A percentile compares a stretch with the other conserved stretches of the same genome.
Evolutionary conservation across 805 yeast genomes (phyloP).

Genomic region (Wickerhamiella cacticola): DNA sequence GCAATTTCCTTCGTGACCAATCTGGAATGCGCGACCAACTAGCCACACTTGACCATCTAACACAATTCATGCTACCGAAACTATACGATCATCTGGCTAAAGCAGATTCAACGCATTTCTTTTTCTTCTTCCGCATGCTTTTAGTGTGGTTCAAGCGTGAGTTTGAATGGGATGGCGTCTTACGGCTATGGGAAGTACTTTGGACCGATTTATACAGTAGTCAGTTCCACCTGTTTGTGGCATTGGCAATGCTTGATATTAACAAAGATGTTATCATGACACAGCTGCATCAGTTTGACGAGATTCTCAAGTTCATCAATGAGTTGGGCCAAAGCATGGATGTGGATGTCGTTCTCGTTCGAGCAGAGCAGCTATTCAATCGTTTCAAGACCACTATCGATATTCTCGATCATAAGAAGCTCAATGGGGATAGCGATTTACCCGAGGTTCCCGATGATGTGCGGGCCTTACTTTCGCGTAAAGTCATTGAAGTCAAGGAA

Average conservation of each 20-base stretch:
- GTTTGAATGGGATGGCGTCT: conserved; percentile 62
- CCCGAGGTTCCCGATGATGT: conserved; percentile 38
- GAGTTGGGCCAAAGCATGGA: conserved; percentile 71
- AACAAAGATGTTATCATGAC: conserved; percentile 66
- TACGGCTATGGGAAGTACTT: conserved; percentile 80
- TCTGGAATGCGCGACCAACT: conserved; percentile 87
- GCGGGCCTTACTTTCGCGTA: conserved; percentile 45
- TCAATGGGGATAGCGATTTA: conserved; percentile 19
- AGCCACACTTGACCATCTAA: conserved; percentile 67
- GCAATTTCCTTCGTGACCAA: conserved; percentile 84
- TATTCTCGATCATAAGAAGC: conserved; percentile 44
- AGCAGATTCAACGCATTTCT: conserved; percentile 81
- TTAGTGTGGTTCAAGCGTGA: conserved; percentile 94
- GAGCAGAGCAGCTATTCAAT: conserved; percentile 73
- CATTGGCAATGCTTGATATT: conserved; percentile 79
- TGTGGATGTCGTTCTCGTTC: conserved; percentile 61
- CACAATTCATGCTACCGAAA: conserved; percentile 82
- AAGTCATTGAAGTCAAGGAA: conserved; percentile 56
- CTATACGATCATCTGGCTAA: conserved; percentile 70
- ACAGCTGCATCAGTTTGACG: conserved; percentile 71
- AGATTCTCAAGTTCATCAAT: conserved; percentile 83
- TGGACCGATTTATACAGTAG: conserved; percentile 81
- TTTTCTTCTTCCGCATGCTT: conserved; percentile 90
- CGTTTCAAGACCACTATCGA: conserved; percentile 71
- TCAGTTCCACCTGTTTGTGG: conserved; percentile 79